Evolutionary conservation across 2,329 filamentous ascomycete genomes (phyloP).

Genomic region (Corynespora cassiicola): DNA sequence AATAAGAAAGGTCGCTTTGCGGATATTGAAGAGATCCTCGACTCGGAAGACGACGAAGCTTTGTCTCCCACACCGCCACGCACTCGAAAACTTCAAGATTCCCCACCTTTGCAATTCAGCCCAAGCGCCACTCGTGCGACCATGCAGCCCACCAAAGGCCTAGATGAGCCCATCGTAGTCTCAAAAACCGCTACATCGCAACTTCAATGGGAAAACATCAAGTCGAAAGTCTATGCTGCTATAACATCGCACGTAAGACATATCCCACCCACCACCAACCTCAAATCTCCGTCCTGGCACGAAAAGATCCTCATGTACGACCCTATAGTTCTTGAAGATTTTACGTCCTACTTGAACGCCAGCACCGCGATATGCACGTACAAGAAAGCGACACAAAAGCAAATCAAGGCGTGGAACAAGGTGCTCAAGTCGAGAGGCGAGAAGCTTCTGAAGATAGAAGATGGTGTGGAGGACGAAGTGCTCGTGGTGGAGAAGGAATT

Average conservation of each 20-base stretch:
- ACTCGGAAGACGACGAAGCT: slow-evolving; percentile 45
- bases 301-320: slow-evolving; percentile 96
- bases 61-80: slow-evolving; percentile 44
- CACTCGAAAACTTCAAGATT: slow-evolving; percentile 17
- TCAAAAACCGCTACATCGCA: slow-evolving; percentile 19
- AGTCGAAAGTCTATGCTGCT: slow-evolving; percentile 49
- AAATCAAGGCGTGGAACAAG: slow-evolving; percentile 37
- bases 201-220: slow-evolving; percentile 40
- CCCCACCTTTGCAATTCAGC: slow-evolving; percentile 26
- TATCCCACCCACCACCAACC: slow-evolving; percentile 48
- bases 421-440: slow-evolving; percentile 19
- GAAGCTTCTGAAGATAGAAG: slow-evolving; percentile 12
- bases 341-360: slow-evolving; percentile 79
- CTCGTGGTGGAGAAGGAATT: slow-evolving; percentile 35
- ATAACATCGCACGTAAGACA: slow-evolving; percentile 58
- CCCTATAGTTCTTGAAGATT: slow-evolving; percentile 84
- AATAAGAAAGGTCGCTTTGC: slow-evolving; percentile 31
- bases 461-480: slow-evolving; percentile 21
- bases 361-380: slow-evolving; percentile 29
- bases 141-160: slow-evolving; percentile 3
- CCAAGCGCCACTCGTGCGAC: slow-evolving; percentile 9
- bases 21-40: slow-evolving; percentile 47
- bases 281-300: slow-evolving; percentile 71
- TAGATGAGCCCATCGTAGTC: slow-evolving; percentile 15
- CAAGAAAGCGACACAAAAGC: slow-evolving; percentile 35